These are phyloP conservation scores for Aspergillus novoparasiticus DNA, from an alignment of 2,329 filamentous ascomycete genomes.

Conservation along the genomic window DNA sequence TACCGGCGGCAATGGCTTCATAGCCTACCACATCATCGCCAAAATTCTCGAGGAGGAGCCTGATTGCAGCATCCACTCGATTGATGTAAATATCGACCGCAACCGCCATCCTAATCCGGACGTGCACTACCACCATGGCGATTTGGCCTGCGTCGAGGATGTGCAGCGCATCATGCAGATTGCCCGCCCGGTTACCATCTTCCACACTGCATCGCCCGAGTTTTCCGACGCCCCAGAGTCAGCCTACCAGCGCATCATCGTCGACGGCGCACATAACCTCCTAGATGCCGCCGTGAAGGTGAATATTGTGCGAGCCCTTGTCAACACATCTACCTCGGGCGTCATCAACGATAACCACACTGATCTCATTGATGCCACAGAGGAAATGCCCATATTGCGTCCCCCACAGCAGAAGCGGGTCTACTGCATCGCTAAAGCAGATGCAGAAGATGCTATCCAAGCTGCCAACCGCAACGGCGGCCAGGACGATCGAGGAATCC, in stretches of 20 bases:
- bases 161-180: conserved; percentile 7
- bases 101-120: not conserved
- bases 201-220: conserved; percentile 14
- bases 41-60: conserved; percentile 8
- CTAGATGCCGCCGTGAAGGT: not conserved
- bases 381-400: conserved; percentile 2
- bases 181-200: conserved; percentile 4
- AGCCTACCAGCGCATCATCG: conserved; percentile 4
- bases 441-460: conserved; percentile 9
- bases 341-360: conserved; percentile 13
- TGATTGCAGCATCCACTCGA: conserved; percentile 2
- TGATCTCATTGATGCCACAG: conserved; percentile 5
- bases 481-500: not conserved
- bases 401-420: conserved; percentile 7
- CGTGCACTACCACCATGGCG: conserved; percentile 10
- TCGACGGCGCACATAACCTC: conserved; percentile 4
- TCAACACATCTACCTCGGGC: conserved; percentile 11
- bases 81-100: conserved; percentile 2
- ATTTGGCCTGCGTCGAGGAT: conserved; percentile 1
- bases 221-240: conserved; percentile 7
- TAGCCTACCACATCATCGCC: conserved; percentile 13
- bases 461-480: conserved; percentile 9
- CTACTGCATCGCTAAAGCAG: conserved; percentile 11
- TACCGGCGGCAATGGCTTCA: conserved; percentile 14
- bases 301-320: conserved; percentile 2